Conservation (phyloP, 768 basidiomycete genomes). For the Kwoniella sp. region DNA sequence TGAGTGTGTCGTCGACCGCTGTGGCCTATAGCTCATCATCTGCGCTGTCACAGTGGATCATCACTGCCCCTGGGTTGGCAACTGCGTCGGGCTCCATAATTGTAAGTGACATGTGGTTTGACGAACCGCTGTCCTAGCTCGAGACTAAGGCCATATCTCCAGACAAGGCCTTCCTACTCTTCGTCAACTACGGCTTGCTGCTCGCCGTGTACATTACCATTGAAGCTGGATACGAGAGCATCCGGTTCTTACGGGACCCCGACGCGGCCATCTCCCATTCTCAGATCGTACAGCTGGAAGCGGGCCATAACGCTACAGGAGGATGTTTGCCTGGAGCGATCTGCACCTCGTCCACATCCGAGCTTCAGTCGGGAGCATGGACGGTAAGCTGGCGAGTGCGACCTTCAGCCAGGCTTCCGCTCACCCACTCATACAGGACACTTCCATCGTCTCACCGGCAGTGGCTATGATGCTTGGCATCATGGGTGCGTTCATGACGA, state of each 20-base stretch:
- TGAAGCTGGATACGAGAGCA: conserved; percentile 30
- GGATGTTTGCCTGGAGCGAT: too few relatives aligned
- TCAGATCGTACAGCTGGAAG: conserved; percentile 1
- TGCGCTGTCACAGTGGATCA: conserved; percentile 39
- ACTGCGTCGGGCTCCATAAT: conserved; percentile 45
- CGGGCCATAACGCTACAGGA: neutral
- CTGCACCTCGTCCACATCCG: too few relatives aligned
- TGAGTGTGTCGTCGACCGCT: conserved; percentile 10
- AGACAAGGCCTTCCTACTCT: conserved; percentile 48
- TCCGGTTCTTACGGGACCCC: conserved; percentile 27
- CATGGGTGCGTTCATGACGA: conserved; percentile 29
- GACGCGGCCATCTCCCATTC: conserved; percentile 9
- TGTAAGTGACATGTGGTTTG: conserved; percentile 13
- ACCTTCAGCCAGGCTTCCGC: too few relatives aligned
- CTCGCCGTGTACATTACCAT: conserved; percentile 30
- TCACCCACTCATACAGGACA: conserved; percentile 7
- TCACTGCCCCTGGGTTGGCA: conserved; percentile 47
- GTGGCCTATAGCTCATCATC: conserved; percentile 8
- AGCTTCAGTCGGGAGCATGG: too few relatives aligned
- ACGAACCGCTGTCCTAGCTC: neutral
- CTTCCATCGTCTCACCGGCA: conserved; percentile 31
- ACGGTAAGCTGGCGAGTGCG: too few relatives aligned
- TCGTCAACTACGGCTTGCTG: conserved; percentile 39
- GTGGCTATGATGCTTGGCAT: conserved; percentile 34
- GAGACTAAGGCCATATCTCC: neutral